Evolutionary conservation across 192 early-diverging fungal species (phyloP), one percentile per base, ranked within the genome.

Genomic region (Globomyces pollinis-pini): DNA sequence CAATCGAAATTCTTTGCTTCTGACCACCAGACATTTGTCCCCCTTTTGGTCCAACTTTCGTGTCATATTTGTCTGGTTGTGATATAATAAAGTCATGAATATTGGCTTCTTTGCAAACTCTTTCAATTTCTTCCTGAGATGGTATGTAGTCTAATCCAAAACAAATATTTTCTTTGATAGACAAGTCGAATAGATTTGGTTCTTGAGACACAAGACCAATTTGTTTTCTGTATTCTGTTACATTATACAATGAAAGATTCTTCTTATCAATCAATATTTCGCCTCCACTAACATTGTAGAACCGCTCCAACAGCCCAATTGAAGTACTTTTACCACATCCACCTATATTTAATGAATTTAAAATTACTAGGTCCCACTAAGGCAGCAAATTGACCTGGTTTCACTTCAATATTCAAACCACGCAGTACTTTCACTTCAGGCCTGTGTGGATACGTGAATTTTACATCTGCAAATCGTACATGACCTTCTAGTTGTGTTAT

Each of bases 1-100:
- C 93, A 78, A 95, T 94, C 44, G 93, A 89, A 61, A 97, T 89
- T 38, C 90, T 76, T 64, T 88, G 87, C 53, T 85, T 87, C 65
- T 94, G 90, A 29, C 91, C 91, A 35, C 91, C 91, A 44, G 85
- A 88, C 78, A 59, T 85, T 61, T 80, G 49, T 63, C 51, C 69
- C 5, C 86, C 86, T 62, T 73, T 62, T 35, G 66, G 61, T 21
- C 69, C 67, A 3, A 71, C 66, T n/a, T 63, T 43, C 1, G 77
- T 79, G 7, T 79, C 62, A 56, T 71, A 75, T 1, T 69, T 69
- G 12, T 62, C 54, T 16, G 78, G 73, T 38, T 78, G 61, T 58
- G 78, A 76, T 58, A 62, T 60, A 54, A 96, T 88, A 60, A 93
- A 96, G 16, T 82, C 80, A 60, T 91, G 83, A n/a, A 85, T 84